Evolutionary conservation across 1,284 basidiomycete species (phyloP), one percentile per base, ranked within the genome.

Genomic region (Cryptococcus amylolentus): DNA sequence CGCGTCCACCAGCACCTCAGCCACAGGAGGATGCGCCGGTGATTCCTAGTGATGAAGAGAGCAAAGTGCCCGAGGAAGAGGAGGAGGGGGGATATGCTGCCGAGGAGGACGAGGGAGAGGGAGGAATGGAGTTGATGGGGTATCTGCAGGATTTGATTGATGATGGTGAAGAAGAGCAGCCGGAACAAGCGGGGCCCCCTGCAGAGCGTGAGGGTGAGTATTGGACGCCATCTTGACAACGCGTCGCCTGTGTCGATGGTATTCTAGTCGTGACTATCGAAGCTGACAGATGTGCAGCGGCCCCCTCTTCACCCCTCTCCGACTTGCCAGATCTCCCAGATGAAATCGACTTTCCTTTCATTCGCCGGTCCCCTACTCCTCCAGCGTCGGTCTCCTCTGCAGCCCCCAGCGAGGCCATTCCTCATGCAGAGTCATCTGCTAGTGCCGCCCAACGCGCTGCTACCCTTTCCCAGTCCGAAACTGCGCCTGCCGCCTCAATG

Each of bases 261-360:
- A 20, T 20, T 20, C 20, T 20, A 20, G 20, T 23, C 23, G 23
- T 23, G 3, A 3, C 31, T 35, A 6, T 35, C 10, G 31, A 35
- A 35, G 31, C 31, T 35, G 31, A 35, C 31, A 35, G 6, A 35
- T 10, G 10, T 35, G 31, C 31, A 35, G 31, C 6, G 31, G 7
- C 7, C 5, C 1, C 31, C 31, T 10, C 51, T 7, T 56, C 58
- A 1, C 65, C 68, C 13, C 55, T 70, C 0, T 67, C 66, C 6
- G 64, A 66, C 51, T 55, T 68, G 9, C 68, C 68, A 1, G 54
- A 58, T 42, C 45, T 58, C 46, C 51, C 59, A 43, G 58, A 53
- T 27, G 51, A 46, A 1, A 47, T 60, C 26, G n/a, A 54, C 16
- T 35, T 55, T 9, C 55, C 57, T 1, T 53, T 41, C 26, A 13